Percentiles rank a stretch among this genome's conserved stretches.
These are phyloP conservation scores for Candida rishiriensis DNA, from an alignment of 805 yeast genomes.

Conservation along the genomic window DNA sequence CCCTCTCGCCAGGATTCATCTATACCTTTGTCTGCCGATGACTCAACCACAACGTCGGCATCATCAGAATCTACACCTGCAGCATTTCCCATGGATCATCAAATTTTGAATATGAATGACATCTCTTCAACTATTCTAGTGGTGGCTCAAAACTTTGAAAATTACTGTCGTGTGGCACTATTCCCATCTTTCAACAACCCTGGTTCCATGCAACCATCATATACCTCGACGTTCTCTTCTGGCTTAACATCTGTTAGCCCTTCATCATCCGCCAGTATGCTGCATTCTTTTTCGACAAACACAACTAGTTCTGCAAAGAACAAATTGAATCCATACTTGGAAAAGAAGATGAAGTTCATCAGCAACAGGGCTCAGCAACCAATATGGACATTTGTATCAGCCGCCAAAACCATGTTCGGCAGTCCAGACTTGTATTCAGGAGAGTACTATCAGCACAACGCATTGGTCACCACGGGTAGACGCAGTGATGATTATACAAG, in stretches of 20 bases:
- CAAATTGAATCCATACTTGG: conserved; percentile 20
- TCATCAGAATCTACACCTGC: conserved; percentile 20
- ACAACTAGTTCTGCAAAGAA: conserved; percentile 4
- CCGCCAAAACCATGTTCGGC: conserved; percentile 44
- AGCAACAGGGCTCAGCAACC: conserved; percentile 37
- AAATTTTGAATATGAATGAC: conserved; percentile 28
- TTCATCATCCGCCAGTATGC: not conserved
- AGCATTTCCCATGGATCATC: conserved; percentile 30
- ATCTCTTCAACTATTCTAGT: conserved; percentile 32
- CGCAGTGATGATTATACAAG: conserved; percentile 25
- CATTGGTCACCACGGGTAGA: conserved; percentile 32
- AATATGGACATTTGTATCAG: conserved; percentile 49
- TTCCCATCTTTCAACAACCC: conserved; percentile 17
- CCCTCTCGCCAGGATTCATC: conserved; percentile 2
- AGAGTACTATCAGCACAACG: conserved; percentile 32
- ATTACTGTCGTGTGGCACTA: conserved; percentile 30
- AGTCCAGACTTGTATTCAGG: conserved; percentile 43
- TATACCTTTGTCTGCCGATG: not conserved
- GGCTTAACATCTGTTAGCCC: conserved; percentile 1
- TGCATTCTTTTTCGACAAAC: not conserved
- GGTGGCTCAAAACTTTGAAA: conserved; percentile 36
- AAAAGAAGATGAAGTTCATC: conserved; percentile 20
- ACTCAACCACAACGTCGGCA: not conserved
- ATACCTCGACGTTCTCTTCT: conserved; percentile 2
- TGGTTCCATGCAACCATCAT: no score